Conservation (phyloP, 2,329 filamentous ascomycete species). For the Cytospora piceicola region DNA sequence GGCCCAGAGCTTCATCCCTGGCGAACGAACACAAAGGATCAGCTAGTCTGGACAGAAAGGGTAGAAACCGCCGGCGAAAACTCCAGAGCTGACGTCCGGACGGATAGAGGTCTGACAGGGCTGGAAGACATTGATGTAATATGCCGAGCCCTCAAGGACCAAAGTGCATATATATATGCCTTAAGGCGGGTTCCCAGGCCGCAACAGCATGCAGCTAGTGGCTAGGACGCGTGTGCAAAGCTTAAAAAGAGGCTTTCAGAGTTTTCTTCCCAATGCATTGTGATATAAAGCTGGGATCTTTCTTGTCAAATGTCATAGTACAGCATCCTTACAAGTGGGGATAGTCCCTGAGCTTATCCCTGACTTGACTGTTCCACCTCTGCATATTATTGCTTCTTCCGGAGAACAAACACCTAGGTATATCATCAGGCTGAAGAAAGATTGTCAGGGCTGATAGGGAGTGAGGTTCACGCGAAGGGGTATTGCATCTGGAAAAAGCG, state of each 20-base stretch:
- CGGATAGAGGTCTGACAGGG: neutral
- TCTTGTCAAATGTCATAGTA: neutral
- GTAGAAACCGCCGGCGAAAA: neutral
- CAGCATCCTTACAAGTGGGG: neutral
- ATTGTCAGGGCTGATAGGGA: too few relatives aligned
- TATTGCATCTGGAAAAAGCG: neutral
- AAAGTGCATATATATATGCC: neutral
- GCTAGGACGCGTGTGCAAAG: neutral
- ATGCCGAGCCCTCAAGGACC: neutral
- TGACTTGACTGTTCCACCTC: neutral
- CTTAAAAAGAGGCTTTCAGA: neutral
- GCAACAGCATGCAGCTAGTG: neutral
- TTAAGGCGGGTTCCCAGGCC: neutral
- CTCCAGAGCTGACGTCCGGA: neutral
- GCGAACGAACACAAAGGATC: neutral
- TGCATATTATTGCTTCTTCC: neutral
- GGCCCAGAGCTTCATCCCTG: neutral
- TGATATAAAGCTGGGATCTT: neutral
- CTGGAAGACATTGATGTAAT: neutral
- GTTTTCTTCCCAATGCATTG: constrained; percentile 1
- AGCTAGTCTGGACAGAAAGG: neutral
- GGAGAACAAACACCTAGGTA: neutral
- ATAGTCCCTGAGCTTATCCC: neutral
- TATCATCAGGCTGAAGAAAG: neutral
- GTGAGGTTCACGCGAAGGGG: too few relatives aligned